Conservation (phyloP, 306 rosid species). For the Lupinus albus region DNA sequence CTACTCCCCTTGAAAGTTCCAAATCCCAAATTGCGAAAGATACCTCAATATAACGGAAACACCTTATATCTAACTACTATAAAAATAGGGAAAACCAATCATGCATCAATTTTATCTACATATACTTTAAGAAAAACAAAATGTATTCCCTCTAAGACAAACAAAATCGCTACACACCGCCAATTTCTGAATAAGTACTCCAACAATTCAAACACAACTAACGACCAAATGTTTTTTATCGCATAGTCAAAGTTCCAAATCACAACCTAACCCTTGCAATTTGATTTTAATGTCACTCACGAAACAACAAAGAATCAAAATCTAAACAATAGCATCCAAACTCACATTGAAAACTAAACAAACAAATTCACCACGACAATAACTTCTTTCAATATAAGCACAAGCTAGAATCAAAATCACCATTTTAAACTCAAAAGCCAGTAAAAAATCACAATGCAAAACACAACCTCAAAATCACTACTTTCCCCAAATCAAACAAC, state of each 20-base stretch:
- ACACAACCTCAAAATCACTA: conserved; percentile 32
- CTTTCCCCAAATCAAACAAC: conserved; percentile 41
- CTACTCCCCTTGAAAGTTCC: conserved; percentile 26
- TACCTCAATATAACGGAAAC: neutral
- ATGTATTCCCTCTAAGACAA: conserved; percentile 1
- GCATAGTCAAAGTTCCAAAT: conserved; percentile 9
- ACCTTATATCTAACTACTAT: neutral
- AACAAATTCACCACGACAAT: conserved; percentile 29
- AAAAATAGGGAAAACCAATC: neutral
- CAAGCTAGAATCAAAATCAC: conserved; percentile 36
- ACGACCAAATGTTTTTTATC: neutral
- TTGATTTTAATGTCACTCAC: conserved; percentile 29
- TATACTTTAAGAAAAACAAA: neutral
- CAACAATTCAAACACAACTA: conserved; percentile 28
- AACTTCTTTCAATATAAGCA: conserved; percentile 36
- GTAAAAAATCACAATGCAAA: conserved; percentile 43
- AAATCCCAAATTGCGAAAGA: conserved; percentile 34
- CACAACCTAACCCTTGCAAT: conserved; percentile 19
- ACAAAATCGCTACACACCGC: conserved; percentile 13
- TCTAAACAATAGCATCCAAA: conserved; percentile 38
- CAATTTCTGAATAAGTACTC: conserved; percentile 22
- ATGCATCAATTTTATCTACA: neutral
- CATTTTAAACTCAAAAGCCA: conserved; percentile 23
- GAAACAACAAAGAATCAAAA: conserved; percentile 30
- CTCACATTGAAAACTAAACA: conserved; percentile 24